phyloP scores from a whole-genome alignment of 495 filamentous ascomycete genomes.

The Aspergillus indologenus region DNA sequence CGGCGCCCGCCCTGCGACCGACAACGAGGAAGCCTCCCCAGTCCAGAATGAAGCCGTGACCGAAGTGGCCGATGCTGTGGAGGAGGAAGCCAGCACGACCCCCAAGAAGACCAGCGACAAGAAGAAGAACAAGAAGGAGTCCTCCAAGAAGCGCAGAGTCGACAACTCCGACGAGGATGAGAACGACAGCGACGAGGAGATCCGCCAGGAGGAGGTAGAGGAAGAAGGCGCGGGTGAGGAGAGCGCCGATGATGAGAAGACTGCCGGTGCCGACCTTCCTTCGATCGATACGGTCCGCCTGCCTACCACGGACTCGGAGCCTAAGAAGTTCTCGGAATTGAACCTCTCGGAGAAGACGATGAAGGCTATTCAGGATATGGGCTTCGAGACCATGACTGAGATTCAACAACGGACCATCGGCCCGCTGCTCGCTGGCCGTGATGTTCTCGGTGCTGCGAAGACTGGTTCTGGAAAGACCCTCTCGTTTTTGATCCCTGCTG shows the following conservation, averaged over 20 bases:
- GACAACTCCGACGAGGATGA: constrained; percentile 34
- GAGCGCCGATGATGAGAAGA: constrained; percentile 13
- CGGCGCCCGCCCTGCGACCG: constrained; percentile 14
- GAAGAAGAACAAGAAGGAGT: constrained; percentile 16
- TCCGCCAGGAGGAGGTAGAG: constrained; percentile 26
- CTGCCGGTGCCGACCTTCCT: constrained; percentile 44
- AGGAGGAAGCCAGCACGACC: constrained; percentile 6
- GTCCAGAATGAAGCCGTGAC: constrained; percentile 21
- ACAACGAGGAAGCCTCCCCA: constrained; percentile 10
- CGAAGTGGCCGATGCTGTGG: constrained; percentile 25
- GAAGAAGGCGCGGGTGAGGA: constrained; percentile 25
- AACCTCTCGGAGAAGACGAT: constrained; percentile 83
- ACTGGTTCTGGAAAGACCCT: constrained; percentile 96
- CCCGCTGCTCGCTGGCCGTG: constrained; percentile 80
- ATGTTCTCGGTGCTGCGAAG: constrained; percentile 95
- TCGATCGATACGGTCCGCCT: constrained; percentile 50
- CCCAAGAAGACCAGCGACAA: constrained; percentile 14
- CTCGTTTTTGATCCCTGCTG: constrained; percentile 88
- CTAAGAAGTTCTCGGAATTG: constrained; percentile 71
- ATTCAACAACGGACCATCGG: constrained; percentile 89
- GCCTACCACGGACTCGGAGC: constrained; percentile 51
- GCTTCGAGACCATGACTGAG: constrained; percentile 92
- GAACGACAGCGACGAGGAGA: constrained; percentile 27
- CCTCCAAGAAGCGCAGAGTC: constrained; percentile 39
- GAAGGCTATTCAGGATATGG: constrained; percentile 86